Percentiles rank a stretch among this genome's conserved stretches.
Conservation (phyloP, 371 early-diverging fungal genomes). For the Capillidium heterosporum region DNA sequence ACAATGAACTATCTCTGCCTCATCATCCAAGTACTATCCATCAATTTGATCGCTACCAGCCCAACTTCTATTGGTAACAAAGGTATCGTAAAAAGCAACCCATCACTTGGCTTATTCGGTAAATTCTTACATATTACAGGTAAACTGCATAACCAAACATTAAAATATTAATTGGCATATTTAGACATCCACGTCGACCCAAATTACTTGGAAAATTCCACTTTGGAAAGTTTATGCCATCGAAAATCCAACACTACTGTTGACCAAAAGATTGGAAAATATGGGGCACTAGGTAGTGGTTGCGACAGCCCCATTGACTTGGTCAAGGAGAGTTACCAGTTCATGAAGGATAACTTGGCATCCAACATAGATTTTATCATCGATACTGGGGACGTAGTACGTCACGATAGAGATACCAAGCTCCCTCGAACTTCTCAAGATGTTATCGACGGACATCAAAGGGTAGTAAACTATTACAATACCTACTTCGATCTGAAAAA, state of each 20-base stretch:
- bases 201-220: slow-evolving; percentile 13
- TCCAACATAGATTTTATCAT: slow-evolving; percentile 22
- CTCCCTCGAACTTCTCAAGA: slow-evolving; percentile 12
- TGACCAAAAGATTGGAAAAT: not conserved
- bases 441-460: slow-evolving; percentile 13
- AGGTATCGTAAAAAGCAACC: no score
- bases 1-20: no score
- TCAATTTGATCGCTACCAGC: no score
- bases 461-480: slow-evolving; percentile 13
- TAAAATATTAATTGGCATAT: not conserved
- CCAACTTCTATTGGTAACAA: no score
- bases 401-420: slow-evolving; percentile 21
- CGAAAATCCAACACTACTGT: not conserved
- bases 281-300: not conserved
- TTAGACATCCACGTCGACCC: slow-evolving; percentile 21
- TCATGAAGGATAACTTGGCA: not conserved
- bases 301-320: not conserved
- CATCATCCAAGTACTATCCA: no score
- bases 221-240: slow-evolving; percentile 14
- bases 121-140: slow-evolving; percentile 21
- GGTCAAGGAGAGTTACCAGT: not conserved
- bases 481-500: slow-evolving; percentile 12
- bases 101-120: slow-evolving; percentile 5
- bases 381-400: slow-evolving; percentile 25
- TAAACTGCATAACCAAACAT: not conserved